Conservation (phyloP, 257 asterid species). For the Echium plantagineum region DNA sequence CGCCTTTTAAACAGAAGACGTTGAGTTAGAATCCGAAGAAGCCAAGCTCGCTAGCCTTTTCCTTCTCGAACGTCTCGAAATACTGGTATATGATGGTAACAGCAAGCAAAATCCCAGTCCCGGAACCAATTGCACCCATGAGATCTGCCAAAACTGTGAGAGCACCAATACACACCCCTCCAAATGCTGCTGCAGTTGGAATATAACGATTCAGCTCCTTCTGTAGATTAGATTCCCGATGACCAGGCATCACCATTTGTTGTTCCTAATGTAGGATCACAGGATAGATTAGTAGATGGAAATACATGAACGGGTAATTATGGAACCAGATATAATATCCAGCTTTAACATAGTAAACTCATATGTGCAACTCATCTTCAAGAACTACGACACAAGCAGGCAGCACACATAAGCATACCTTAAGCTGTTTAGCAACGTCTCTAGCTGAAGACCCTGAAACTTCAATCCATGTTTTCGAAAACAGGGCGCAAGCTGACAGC, state of each 20-base stretch:
- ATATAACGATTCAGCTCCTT: constrained; percentile 86
- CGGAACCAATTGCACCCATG: constrained; percentile 93
- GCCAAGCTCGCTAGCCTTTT: constrained; percentile 79
- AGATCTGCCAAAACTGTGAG: constrained; percentile 80
- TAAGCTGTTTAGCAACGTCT: constrained; percentile 85
- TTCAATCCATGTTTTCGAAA: constrained; percentile 89
- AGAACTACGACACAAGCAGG: background rate
- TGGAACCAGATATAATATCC: background rate
- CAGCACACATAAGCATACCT: constrained; percentile 28
- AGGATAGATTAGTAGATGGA: background rate
- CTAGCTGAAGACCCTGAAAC: constrained; percentile 88
- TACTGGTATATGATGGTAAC: constrained; percentile 86
- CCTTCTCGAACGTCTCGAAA: constrained; percentile 89
- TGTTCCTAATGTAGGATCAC: constrained; percentile 44
- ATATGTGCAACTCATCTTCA: constrained; percentile 1
- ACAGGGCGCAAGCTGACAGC: constrained; percentile 84
- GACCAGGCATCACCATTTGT: constrained; percentile 99
- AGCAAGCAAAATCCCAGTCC: constrained; percentile 81
- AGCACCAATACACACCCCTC: constrained; percentile 85
- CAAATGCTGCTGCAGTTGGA: constrained; percentile 90
- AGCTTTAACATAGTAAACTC: background rate
- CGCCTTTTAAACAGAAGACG: background rate
- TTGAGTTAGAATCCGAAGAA: constrained; percentile 63
- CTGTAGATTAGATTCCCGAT: constrained; percentile 71
- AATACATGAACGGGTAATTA: background rate